Evolutionary conservation across 805 yeast species (phyloP), one percentile per base, ranked within the genome.

Genomic region (Wickerhamomyces ciferrii): DNA sequence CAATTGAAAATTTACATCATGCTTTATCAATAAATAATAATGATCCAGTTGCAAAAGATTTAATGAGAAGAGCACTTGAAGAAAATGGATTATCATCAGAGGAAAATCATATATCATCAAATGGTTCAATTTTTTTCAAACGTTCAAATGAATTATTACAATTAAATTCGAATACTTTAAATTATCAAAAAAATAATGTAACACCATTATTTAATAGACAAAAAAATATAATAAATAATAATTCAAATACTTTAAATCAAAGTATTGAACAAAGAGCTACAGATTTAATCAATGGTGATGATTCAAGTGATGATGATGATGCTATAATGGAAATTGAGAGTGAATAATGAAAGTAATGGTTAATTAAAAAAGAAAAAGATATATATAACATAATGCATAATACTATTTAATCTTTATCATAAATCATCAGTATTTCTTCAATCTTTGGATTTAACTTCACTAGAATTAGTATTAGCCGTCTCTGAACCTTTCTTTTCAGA

Each of bases 31-130:
- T 91, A 3, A 67, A 80, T 10, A 91, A 96, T 1, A 76, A 81
- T 38, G 96, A 92, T 61, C 85, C 92, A 0, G 84, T 90, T 17
- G 94, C 97, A 0, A 71, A 80, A 11, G 97, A 92, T 57, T 65
- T 94, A 41, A 68, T 94, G 49, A 79, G 79, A 53, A 76, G 95
- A 51, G 97, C 98, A 4, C 67, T 85, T 43, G 90, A 83, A 49
- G 69, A 75, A 25, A 84, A 84, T 61, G 51, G 50, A 23, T 47
- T 53, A n/a, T 27, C 36, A 8, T 35, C 32, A 14, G 48, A 46
- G 15, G 41, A 27, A 9, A 10, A 31, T 11, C 41, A 42, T 1
- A 35, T 40, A 15, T 23, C 48, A 15, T 39, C 34, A 7, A n/a
- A 47, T 2, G 36, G 15, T 8, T 27, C 48, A 11, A 55, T 52